phyloP scores from a whole-genome alignment of 352 stramenopile genomes.

The Phytophthora cryptogea region DNA sequence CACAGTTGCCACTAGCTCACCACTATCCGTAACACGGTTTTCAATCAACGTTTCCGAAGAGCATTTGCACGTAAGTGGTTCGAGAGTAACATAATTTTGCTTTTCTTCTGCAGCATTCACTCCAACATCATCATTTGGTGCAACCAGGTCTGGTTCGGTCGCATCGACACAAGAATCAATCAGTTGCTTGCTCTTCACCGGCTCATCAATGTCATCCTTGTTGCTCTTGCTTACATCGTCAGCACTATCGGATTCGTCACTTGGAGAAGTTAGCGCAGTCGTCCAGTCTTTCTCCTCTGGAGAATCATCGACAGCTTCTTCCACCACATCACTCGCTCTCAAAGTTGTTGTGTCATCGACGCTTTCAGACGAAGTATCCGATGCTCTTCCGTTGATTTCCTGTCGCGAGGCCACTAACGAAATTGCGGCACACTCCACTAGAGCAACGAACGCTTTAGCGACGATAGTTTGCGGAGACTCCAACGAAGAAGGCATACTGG shows the following conservation, averaged over 20 bases:
- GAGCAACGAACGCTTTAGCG: constrained; percentile 13
- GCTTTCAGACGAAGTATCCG: background rate
- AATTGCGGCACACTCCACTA: constrained; percentile 17
- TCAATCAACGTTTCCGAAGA: background rate
- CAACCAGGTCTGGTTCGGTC: background rate
- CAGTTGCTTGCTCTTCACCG: background rate
- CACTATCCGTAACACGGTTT: background rate
- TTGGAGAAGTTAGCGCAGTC: background rate
- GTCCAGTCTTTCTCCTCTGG: background rate
- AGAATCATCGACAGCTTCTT: background rate
- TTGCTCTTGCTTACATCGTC: background rate
- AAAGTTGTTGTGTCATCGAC: background rate
- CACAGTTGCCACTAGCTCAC: constrained; percentile 1
- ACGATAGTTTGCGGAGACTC: constrained; percentile 5
- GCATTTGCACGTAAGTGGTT: background rate
- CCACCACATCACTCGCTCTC: background rate
- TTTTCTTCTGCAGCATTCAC: background rate
- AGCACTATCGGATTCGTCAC: background rate
- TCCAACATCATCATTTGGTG: background rate
- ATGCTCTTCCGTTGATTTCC: background rate
- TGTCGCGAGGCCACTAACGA: constrained; percentile 1
- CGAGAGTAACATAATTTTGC: background rate
- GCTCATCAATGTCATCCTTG: background rate
- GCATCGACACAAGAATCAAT: background rate
- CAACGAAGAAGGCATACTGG: background rate